Evolutionary conservation across 1,139 yeast species (phyloP).

Genomic region (Taiozyma sp.): DNA sequence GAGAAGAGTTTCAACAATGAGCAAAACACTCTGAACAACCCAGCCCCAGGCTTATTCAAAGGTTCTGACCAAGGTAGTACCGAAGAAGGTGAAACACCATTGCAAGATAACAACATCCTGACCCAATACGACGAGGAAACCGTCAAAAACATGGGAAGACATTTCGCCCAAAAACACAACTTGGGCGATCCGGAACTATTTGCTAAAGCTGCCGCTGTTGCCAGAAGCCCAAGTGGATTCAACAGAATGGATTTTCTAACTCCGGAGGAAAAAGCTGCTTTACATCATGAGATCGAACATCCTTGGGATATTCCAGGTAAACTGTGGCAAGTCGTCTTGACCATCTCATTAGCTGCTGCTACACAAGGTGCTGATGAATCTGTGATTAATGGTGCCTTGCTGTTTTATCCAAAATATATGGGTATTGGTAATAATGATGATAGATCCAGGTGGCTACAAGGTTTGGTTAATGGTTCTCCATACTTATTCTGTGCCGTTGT

Average conservation of each 20-base stretch:
- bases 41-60: not conserved
- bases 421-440: slow-evolving; percentile 42
- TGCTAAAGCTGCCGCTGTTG: slow-evolving; percentile 70
- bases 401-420: slow-evolving; percentile 57
- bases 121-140: slow-evolving; percentile 58
- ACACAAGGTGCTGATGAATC: slow-evolving; percentile 94
- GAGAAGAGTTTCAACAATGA: not conserved
- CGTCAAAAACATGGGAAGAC: slow-evolving; percentile 65
- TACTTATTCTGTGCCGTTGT: slow-evolving; percentile 66
- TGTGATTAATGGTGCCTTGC: slow-evolving; percentile 77
- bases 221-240: slow-evolving; percentile 57
- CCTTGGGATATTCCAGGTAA: slow-evolving; percentile 48
- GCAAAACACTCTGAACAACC: not conserved
- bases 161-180: slow-evolving; percentile 56
- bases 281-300: slow-evolving; percentile 49
- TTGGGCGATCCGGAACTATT: slow-evolving; percentile 58
- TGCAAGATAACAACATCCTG: slow-evolving; percentile 32
- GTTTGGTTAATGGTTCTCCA: slow-evolving; percentile 77
- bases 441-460: slow-evolving; percentile 62
- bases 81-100: not conserved
- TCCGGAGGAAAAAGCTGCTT: slow-evolving; percentile 53
- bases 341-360: slow-evolving; percentile 85
- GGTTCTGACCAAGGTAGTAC: not conserved
- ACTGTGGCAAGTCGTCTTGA: slow-evolving; percentile 56
- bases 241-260: slow-evolving; percentile 51